Percentiles rank a stretch among this genome's conserved stretches.
Conservation (phyloP, 2,329 filamentous ascomycete species). For the Myriangium duriaei region DNA sequence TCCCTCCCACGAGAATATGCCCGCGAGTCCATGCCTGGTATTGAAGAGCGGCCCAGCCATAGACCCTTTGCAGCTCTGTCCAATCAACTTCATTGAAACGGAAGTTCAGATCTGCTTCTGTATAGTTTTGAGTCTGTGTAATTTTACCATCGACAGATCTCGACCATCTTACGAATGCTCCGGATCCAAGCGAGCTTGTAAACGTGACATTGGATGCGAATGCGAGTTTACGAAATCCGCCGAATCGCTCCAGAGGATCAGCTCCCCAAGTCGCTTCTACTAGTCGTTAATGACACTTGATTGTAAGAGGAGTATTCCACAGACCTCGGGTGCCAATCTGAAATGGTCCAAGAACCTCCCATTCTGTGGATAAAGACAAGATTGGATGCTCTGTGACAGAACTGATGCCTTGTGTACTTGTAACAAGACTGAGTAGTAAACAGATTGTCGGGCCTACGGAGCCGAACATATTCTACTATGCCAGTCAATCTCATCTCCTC, state of each 20-base stretch:
- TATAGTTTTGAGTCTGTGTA: conserved; percentile 16
- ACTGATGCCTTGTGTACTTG: no score
- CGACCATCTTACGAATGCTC: conserved; percentile 41
- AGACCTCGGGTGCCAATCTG: conserved; percentile 46
- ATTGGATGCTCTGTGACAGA: no score
- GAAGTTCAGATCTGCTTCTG: conserved; percentile 31
- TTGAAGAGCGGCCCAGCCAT: conserved; percentile 47
- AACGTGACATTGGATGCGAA: conserved; percentile 33
- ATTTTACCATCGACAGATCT: conserved; percentile 23
- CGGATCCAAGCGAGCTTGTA: conserved; percentile 37
- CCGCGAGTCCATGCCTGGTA: conserved; percentile 48
- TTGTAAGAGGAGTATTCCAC: no score
- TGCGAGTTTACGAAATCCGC: conserved; percentile 38
- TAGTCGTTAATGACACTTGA: no score
- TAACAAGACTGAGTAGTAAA: no score
- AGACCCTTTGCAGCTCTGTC: conserved; percentile 39
- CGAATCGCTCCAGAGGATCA: conserved; percentile 42
- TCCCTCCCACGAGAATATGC: conserved; percentile 26
- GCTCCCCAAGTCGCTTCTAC: conserved; percentile 46
- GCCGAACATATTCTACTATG: no score
- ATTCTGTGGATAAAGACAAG: conserved; percentile 27
- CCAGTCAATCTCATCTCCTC: no score
- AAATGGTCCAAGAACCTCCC: conserved; percentile 46
- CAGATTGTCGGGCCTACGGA: no score
- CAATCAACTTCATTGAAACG: conserved; percentile 41